Evolutionary conservation across 129 eudicot species (phyloP).

Genomic region (Logfia minima): DNA sequence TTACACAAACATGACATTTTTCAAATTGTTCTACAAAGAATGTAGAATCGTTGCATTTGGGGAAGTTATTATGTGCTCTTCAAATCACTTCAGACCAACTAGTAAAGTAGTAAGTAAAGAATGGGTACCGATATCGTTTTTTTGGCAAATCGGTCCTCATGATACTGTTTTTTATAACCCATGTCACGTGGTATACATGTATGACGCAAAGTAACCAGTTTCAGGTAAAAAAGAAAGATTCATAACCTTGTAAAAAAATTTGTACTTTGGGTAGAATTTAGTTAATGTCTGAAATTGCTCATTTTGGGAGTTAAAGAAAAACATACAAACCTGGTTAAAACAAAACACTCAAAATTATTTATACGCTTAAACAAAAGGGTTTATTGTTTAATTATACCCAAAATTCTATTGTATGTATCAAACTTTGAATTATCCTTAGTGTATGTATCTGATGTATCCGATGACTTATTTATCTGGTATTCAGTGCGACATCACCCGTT

Average conservation of each 20-base stretch:
- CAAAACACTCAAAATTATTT: not conserved
- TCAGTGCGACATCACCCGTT: not conserved
- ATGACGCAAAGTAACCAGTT: no score
- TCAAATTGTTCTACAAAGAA: not conserved
- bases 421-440: not conserved
- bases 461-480: not conserved
- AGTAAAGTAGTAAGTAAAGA: not conserved
- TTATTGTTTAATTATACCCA: not conserved
- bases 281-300: not conserved
- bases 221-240: no score
- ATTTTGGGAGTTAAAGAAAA: not conserved
- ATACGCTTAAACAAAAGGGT: not conserved
- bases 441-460: not conserved
- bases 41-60: not conserved
- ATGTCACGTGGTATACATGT: no score
- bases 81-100: not conserved
- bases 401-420: no score
- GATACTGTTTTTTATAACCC: no score
- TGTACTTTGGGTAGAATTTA: no score
- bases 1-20: not conserved
- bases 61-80: not conserved
- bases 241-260: not conserved
- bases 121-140: no score
- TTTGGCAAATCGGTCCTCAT: no score
- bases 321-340: not conserved